phyloP scores from a whole-genome alignment of 2,329 filamentous ascomycete genomes.

The Penicillium digitatum region DNA sequence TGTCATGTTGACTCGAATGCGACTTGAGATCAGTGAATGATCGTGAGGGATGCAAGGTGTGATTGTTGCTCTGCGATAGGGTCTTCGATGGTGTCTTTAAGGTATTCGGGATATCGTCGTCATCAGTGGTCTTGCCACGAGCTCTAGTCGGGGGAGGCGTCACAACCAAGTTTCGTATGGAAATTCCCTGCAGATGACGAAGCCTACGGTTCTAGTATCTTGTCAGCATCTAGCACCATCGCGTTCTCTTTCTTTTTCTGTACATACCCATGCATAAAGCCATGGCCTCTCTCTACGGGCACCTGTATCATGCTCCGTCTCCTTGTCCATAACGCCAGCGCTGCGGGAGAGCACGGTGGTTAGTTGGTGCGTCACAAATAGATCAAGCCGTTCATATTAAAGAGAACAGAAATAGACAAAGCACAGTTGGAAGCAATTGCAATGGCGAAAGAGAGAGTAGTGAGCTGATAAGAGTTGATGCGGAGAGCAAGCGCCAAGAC shows the following conservation, averaged over 20 bases:
- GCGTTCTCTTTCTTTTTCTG: not conserved
- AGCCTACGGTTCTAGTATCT: constrained; percentile 71
- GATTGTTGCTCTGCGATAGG: constrained; percentile 49
- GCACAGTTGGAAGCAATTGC: constrained; percentile 9
- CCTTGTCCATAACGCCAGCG: constrained; percentile 11
- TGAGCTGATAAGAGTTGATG: constrained; percentile 24
- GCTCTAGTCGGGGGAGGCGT: constrained; percentile 49
- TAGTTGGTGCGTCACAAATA: not conserved
- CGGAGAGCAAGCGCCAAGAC: constrained; percentile 28
- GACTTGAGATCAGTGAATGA: constrained; percentile 55
- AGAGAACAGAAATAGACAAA: not conserved
- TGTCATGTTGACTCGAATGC: constrained; percentile 13
- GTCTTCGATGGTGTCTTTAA: constrained; percentile 66
- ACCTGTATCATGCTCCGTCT: constrained; percentile 25
- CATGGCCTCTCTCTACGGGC: constrained; percentile 47
- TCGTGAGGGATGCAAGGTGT: constrained; percentile 53
- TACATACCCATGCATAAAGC: constrained; percentile 53
- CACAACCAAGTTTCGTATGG: constrained; percentile 78
- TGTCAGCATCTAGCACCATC: constrained; percentile 12
- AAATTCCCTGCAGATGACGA: constrained; percentile 81
- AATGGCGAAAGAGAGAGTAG: not conserved
- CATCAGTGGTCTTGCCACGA: constrained; percentile 66
- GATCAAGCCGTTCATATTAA: constrained; percentile 17
- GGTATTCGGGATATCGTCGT: constrained; percentile 65
- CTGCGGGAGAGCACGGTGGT: not conserved